Conservation (phyloP, 805 yeast species). For the Saccharomycopsis selenospora region DNA sequence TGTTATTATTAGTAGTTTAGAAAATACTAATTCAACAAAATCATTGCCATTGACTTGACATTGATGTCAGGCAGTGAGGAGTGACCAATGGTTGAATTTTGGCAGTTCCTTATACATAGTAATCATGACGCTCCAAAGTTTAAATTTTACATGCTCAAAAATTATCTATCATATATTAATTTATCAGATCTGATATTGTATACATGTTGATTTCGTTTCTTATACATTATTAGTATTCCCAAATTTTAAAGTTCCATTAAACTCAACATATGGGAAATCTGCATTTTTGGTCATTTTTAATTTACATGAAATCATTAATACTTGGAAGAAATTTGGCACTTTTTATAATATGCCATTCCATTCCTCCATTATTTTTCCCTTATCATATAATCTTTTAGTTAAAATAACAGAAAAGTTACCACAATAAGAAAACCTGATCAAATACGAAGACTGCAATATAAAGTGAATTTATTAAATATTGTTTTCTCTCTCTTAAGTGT, state of each 20-base stretch:
- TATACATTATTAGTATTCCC: constrained; percentile 54
- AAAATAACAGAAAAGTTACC: not conserved
- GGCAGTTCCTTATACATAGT: too few species aligned
- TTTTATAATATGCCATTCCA: constrained; percentile 4
- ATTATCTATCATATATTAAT: constrained; percentile 43
- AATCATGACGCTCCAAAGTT: constrained; percentile 14
- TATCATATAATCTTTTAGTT: not conserved
- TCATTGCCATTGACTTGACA: too few species aligned
- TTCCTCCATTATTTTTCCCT: not conserved
- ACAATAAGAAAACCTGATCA: not conserved
- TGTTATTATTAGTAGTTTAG: too few species aligned
- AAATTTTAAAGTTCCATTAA: constrained; percentile 59
- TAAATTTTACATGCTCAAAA: constrained; percentile 13
- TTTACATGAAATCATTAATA: constrained; percentile 14
- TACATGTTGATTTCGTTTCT: constrained; percentile 53
- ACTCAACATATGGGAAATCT: constrained; percentile 50
- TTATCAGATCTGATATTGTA: constrained; percentile 41
- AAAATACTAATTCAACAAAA: too few species aligned
- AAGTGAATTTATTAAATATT: too few species aligned
- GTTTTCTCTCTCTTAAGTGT: too few species aligned
- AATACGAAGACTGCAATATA: not conserved
- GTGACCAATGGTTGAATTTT: too few species aligned
- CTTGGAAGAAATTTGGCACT: constrained; percentile 16
- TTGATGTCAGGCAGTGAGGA: too few species aligned
- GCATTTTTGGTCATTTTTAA: constrained; percentile 61